Base-by-base conservation (phyloP, 352 stramenopile genomes). In the Pythium monospermum region DNA sequence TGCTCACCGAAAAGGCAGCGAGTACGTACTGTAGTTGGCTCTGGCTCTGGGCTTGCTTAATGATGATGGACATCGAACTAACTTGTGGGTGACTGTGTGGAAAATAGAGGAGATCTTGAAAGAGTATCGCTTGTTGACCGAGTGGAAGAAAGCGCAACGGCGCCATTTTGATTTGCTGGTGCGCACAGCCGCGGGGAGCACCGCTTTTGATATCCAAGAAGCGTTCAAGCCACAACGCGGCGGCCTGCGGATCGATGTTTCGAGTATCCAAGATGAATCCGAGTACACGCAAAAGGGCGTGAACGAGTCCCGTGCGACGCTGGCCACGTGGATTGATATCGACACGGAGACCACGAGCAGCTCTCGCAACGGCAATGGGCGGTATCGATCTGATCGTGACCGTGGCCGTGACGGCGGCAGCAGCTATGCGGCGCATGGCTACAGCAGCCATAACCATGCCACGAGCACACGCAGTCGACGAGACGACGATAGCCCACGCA, bases 261-360 rank as follows among this genome's bases (percentile, higher is more conserved):
- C 69, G 1, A 49, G 51, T 37, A 83, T 91, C 22, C 48, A 78
- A 30, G 59, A 76, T 21, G 72, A 85, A 31, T 53, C 62, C 6
- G 77, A 89, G 49, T 88, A 74, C 45, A 91, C 81, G 1, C 73
- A 84, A 51, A 80, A 83, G 53, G 76, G 66, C 1, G 58, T 72
- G 25, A 84, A 88, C 31, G 80, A 88, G 37, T 75, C 71, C 0
- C 83, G 81, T 39, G 62, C 73, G 10, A 73, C 74, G 50, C 49
- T 75, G 12, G 41, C 64, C 1, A 71, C 61, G 8, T 64, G 65
- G 6, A 43, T 75, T 19, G 43, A 56, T 32, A 65, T 53, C 54
- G 38, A 58, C 3, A n/a, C 23, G 5, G 16, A 18, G 33, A 26
- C 22, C n/a, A 16, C 41, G 6, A n/a, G 27, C 25, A 48, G 16